A percentile compares a stretch with the other conserved stretches of the same genome.
Conservation (phyloP, 2,329 filamentous ascomycete genomes). For the Neurospora sp. region DNA sequence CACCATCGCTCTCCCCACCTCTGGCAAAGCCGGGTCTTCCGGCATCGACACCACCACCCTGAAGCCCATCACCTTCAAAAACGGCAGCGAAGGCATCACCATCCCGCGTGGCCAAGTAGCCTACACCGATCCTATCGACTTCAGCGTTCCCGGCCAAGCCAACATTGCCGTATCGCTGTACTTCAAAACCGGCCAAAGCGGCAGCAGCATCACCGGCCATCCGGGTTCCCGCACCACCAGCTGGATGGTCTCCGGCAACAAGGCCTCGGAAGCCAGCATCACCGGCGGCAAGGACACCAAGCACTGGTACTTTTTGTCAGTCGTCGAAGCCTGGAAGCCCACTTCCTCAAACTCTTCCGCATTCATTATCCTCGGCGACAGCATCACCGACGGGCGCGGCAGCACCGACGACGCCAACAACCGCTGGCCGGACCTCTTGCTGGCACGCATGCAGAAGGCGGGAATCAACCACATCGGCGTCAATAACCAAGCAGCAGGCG, state of each 20-base stretch:
- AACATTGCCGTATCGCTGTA: conserved; percentile 51
- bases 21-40: conserved; percentile 40
- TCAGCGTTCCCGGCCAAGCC: conserved; percentile 37
- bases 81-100: conserved; percentile 34
- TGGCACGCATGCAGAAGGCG: conserved; percentile 38
- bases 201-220: conserved; percentile 50
- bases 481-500: conserved; percentile 57
- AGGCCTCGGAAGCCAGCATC: conserved; percentile 38
- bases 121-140: conserved; percentile 52
- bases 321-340: conserved; percentile 46
- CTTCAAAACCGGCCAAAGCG: conserved; percentile 43
- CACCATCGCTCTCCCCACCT: conserved; percentile 44
- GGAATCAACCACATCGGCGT: conserved; percentile 41
- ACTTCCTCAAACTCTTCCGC: conserved; percentile 25
- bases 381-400: conserved; percentile 58
- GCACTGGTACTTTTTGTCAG: conserved; percentile 50
- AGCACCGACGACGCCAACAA: conserved; percentile 51
- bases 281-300: conserved; percentile 17
- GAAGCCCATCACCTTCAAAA: conserved; percentile 47
- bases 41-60: conserved; percentile 42
- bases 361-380: conserved; percentile 51
- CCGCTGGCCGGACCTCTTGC: conserved; percentile 49
- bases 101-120: conserved; percentile 46
- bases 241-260: conserved; percentile 49
- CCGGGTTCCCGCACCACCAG: conserved; percentile 54